Conservation (phyloP, 768 basidiomycete genomes). For the Fistulinella prunicolor region DNA sequence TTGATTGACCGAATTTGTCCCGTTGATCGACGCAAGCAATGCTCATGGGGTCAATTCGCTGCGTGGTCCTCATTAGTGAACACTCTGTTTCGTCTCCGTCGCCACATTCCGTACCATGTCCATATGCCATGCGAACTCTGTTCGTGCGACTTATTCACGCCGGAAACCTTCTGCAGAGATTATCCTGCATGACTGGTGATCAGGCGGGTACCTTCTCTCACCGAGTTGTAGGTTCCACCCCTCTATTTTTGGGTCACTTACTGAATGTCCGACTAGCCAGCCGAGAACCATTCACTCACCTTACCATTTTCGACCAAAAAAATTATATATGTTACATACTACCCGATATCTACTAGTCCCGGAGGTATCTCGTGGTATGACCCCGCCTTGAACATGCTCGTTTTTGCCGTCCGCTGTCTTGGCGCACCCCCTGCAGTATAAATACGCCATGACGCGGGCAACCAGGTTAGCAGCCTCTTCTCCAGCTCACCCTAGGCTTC, state of each 20-base stretch:
- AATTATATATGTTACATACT: background rate
- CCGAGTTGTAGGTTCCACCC: background rate
- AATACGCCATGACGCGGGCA: slow-evolving; percentile 8
- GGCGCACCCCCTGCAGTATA: slow-evolving; percentile 8
- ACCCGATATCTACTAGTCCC: background rate
- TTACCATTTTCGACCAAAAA: background rate
- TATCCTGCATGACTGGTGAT: background rate
- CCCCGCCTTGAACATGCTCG: background rate
- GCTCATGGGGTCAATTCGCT: background rate
- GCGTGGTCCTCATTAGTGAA: background rate
- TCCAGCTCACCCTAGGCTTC: background rate
- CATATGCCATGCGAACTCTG: background rate
- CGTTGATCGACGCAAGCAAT: background rate
- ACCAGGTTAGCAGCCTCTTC: background rate
- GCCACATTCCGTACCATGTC: background rate
- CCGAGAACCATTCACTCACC: background rate
- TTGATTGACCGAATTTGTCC: background rate
- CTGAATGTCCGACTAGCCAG: background rate
- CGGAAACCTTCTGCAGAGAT: background rate
- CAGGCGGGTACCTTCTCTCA: background rate
- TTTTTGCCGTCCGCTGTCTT: background rate
- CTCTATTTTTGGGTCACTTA: background rate
- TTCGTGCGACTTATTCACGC: background rate
- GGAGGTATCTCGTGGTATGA: background rate
- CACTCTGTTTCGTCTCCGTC: background rate